Base-by-base conservation (phyloP, 495 filamentous ascomycete genomes). In the Pseudotulostoma volvatum region DNA sequence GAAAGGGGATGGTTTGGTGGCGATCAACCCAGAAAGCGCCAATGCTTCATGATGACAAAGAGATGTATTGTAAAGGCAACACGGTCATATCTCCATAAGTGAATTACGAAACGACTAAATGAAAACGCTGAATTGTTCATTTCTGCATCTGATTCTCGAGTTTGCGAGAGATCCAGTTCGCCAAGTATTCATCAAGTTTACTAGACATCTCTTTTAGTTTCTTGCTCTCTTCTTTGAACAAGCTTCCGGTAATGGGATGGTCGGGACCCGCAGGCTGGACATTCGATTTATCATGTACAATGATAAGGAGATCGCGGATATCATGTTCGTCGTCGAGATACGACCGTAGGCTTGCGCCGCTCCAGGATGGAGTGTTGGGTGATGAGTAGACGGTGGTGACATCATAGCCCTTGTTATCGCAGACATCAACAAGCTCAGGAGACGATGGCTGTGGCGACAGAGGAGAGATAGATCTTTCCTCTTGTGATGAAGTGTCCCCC, bases 321-420 rank as follows among this genome's bases (percentile, higher is more conserved):
- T 94, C 86, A n/a, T 71, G 78, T 32, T 81, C 80, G 48, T 90
- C 85, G 44, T 96, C 88, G 46, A 96, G 76, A 60, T 93, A 97
- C 14, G 81, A 77, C 34, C 84, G 73, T 25, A 97, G 68, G 46
- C 71, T 78, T 42, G 77, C 67, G 54, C 94, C 90, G 46, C 79
- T 85, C 90, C 90, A 97, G 0, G 78, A 63, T 17, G 64, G 61
- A 31, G 57, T 53, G 16, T 56, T 53, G 18, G 56, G 58, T 36
- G 56, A 48, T 45, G 56, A 51, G 1, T 55, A 58, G 1, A 60
- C 57, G 31, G 64, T 51, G n/a, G 67, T 64, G n/a, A 55, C 59
- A 17, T 55, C 51, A 9, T 56, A 46, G 34, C 51, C 48, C 39
- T 58, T 57, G 13, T 40, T 41, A 36, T 60, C 57, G 33, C 49